phyloP scores from a whole-genome alignment of 495 filamentous ascomycete genomes.

The Annulohypoxylon nitens region DNA sequence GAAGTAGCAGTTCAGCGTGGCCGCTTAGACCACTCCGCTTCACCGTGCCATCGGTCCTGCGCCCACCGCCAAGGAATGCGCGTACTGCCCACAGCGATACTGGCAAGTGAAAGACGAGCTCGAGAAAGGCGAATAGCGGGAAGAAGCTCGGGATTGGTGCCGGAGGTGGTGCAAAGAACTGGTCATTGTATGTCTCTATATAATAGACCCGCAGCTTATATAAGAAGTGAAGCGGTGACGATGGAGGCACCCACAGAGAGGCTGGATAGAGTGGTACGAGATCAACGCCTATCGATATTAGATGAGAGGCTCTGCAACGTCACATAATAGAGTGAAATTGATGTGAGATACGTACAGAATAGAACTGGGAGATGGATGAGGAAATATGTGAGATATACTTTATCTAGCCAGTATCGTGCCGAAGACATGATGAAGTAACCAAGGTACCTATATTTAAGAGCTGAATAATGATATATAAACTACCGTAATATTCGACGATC shows the following conservation, averaged over 20 bases:
- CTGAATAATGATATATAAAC: not conserved
- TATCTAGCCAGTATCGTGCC: slow-evolving; percentile 55
- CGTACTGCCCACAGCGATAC: slow-evolving; percentile 70
- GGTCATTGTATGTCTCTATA: slow-evolving; percentile 77
- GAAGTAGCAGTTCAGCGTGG: slow-evolving; percentile 71
- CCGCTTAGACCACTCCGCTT: slow-evolving; percentile 55
- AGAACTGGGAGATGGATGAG: slow-evolving; percentile 75
- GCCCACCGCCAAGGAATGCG: slow-evolving; percentile 42
- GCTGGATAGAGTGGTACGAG: slow-evolving; percentile 74
- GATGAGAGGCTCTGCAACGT: not conserved
- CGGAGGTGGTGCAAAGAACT: slow-evolving; percentile 75
- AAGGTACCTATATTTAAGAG: not conserved
- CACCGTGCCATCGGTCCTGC: slow-evolving; percentile 1
- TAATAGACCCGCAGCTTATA: slow-evolving; percentile 70
- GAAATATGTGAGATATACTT: slow-evolving; percentile 79
- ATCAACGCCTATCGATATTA: slow-evolving; percentile 68
- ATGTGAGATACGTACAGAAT: slow-evolving; percentile 66
- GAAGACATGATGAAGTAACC: slow-evolving; percentile 50
- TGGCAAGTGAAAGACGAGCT: slow-evolving; percentile 77
- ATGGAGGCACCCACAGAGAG: slow-evolving; percentile 60
- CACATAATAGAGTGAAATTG: not conserved
- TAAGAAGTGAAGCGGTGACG: slow-evolving; percentile 62
- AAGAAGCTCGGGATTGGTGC: slow-evolving; percentile 72
- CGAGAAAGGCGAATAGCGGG: slow-evolving; percentile 73
- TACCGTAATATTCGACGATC: not conserved